Conservation (phyloP, 345 rosid species). For the Salix viminalis region DNA sequence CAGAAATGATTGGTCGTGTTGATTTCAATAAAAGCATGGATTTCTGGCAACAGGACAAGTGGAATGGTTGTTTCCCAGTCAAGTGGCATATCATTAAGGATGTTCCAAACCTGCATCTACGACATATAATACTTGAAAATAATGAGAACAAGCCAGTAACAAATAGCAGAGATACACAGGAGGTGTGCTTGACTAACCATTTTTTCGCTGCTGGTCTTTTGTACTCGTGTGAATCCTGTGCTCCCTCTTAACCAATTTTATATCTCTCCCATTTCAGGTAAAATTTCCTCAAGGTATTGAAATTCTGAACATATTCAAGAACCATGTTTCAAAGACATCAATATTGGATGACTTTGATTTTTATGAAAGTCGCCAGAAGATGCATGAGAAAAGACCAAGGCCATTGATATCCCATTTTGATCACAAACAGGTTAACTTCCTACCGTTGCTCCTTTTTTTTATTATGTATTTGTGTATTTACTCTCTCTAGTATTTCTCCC, state of each 20-base stretch:
- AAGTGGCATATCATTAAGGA: slow-evolving; percentile 28
- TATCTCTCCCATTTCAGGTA: slow-evolving; percentile 3
- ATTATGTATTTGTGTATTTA: background rate
- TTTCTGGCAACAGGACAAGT: slow-evolving; percentile 27
- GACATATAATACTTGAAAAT: slow-evolving; percentile 22
- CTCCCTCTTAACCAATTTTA: background rate
- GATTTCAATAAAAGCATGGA: slow-evolving; percentile 15
- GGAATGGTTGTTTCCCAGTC: slow-evolving; percentile 25
- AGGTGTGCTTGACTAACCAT: background rate
- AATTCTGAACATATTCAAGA: slow-evolving; percentile 15
- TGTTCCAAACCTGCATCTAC: slow-evolving; percentile 17
- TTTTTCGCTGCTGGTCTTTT: background rate
- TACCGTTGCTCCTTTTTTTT: background rate
- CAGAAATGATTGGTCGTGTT: slow-evolving; percentile 22
- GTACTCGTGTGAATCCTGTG: background rate
- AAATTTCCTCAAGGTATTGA: slow-evolving; percentile 11
- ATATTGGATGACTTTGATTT: slow-evolving; percentile 13
- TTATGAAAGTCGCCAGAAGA: slow-evolving; percentile 15
- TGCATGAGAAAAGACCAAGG: slow-evolving; percentile 14
- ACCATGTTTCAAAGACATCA: slow-evolving; percentile 2
- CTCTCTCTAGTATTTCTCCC: background rate
- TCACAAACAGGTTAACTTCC: slow-evolving; percentile 12
- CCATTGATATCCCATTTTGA: slow-evolving; percentile 11
- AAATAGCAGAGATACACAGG: slow-evolving; percentile 24
- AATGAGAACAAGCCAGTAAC: slow-evolving; percentile 25